Base-by-base conservation (phyloP, 2,329 filamentous ascomycete species). In the Pestalotiopsis sp. region DNA sequence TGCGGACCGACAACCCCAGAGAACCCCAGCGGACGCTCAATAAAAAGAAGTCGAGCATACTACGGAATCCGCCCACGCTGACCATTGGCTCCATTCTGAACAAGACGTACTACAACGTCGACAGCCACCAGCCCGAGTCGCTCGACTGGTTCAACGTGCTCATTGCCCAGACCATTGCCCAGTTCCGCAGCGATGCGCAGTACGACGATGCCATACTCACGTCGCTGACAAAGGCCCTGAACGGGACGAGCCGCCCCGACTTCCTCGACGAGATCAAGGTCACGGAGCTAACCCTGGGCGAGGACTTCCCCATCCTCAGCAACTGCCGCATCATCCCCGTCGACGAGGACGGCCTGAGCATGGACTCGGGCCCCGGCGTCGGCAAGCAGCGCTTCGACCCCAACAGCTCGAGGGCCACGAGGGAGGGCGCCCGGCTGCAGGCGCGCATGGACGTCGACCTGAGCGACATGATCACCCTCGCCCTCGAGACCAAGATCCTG, bases 131-230 rank as follows among this genome's bases (percentile, higher is more conserved):
- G 80, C 96, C 96, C 1, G 96, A 99, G 81, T 97, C 93, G 69
- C 82, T 99, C 70, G 96, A 99, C 81, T 99, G 96, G 96, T 98
- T 99, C 86, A 99, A 99, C 78, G 96, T 99, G 31, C 85, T 99
- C 67, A 91, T 98, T 65, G 96, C 95, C 2, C 96, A 99, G 82
- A 97, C 96, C 0, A 97, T 99, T 72, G 95, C 96, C 0, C 96
- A 99, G 80, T 93, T 98, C 75, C 88, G 96, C 69, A 94, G 92
- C 74, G 97, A 98, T 76, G 96, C 96, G 2, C 93, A 97, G 74
- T 91, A 96, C 72, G 92, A 98, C 74, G 94, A 96, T 77, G 94
- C 94, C 3, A 97, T 99, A 56, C 87, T 99, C 38, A 91, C 88
- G 36, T 96, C 93, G 5, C 83, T 99, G 52, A 97, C 91, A 1